Base-by-base conservation (phyloP, 169 alveolate species). In the Eimeria maxima region DNA sequence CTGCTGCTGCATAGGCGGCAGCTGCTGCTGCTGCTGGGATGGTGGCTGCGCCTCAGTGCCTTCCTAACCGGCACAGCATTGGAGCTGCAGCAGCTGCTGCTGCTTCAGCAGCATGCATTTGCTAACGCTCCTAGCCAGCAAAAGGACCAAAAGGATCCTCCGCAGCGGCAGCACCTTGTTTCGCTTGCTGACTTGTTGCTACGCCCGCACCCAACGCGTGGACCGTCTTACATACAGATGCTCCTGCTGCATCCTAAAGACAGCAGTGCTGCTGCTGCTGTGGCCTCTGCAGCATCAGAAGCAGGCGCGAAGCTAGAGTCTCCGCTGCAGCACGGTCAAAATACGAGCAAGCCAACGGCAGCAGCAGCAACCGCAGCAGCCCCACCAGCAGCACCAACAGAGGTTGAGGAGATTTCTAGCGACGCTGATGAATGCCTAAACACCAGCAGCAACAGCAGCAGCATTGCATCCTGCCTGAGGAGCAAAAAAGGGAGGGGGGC, bases 1-100 rank as follows among this genome's bases (percentile, higher is more conserved):
- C 90, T 81, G 73, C 71, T 81, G 67, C 90, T 45, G 90, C 63
- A 81, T 16, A 38, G 90, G 71, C 73, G 44, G 73, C 42, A 45
- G 73, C 90, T 81, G 71, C 90, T 81, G 90, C 69, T 33, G 90
- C 90, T 81, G 73, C 73, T 81, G 50, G 90, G 90, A 16, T 81
- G 90, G 90, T 81, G 90, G 90, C 69, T 81, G 69, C 90, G 90
- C 55, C 67, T 81, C 29, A 45, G 73, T n/a, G 90, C 90, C 71
- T 81, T 81, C 44, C 22, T 81, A 45, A 50, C 90, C 47, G 44
- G 42, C 44, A 50, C 73, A 47, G 90, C 90, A 53, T 69, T 73
- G 11, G 71, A 20, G 73, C 90, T 81, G 90, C 90, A 81, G 71
- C 90, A 81, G 90, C 90, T 47, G 45, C 90, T 33, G 73, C 73